Conservation (phyloP, 2,329 filamentous ascomycete genomes). For the Fusarium acutatum region DNA sequence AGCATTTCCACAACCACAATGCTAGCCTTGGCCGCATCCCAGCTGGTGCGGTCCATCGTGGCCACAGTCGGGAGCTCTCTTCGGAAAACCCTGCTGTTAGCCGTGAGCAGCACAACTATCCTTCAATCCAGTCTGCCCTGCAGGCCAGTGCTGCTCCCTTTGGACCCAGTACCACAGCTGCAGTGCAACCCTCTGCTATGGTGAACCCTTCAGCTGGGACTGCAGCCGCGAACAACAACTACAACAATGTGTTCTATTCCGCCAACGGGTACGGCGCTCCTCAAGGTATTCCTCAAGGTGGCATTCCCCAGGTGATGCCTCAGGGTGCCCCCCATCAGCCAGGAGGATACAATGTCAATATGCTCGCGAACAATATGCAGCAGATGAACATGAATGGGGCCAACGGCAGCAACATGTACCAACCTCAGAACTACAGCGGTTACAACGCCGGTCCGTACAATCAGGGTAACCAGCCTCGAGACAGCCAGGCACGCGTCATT, state of each 20-base stretch:
- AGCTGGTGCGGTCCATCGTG: slow-evolving; percentile 68
- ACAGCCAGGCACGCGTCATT: slow-evolving; percentile 79
- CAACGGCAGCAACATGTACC: slow-evolving; percentile 57
- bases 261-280: slow-evolving; percentile 43
- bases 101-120: slow-evolving; percentile 61
- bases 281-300: slow-evolving; percentile 30
- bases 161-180: slow-evolving; percentile 63
- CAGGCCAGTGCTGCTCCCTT: slow-evolving; percentile 85
- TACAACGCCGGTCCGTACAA: slow-evolving; percentile 63
- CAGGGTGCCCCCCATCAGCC: slow-evolving; percentile 36
- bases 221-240: slow-evolving; percentile 42
- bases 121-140: slow-evolving; percentile 74
- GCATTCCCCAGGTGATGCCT: slow-evolving; percentile 10
- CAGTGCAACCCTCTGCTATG: slow-evolving; percentile 41
- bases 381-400: slow-evolving; percentile 66
- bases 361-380: slow-evolving; percentile 74
- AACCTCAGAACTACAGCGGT: slow-evolving; percentile 65
- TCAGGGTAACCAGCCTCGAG: slow-evolving; percentile 66
- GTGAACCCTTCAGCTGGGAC: slow-evolving; percentile 37
- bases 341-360: slow-evolving; percentile 48
- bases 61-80: slow-evolving; percentile 78
- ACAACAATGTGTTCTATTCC: slow-evolving; percentile 47
- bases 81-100: slow-evolving; percentile 53
- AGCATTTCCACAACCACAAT: slow-evolving; percentile 80
- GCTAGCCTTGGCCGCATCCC: slow-evolving; percentile 84